Conservation (phyloP, 2,329 filamentous ascomycete genomes). For the Neurospora sp. region DNA sequence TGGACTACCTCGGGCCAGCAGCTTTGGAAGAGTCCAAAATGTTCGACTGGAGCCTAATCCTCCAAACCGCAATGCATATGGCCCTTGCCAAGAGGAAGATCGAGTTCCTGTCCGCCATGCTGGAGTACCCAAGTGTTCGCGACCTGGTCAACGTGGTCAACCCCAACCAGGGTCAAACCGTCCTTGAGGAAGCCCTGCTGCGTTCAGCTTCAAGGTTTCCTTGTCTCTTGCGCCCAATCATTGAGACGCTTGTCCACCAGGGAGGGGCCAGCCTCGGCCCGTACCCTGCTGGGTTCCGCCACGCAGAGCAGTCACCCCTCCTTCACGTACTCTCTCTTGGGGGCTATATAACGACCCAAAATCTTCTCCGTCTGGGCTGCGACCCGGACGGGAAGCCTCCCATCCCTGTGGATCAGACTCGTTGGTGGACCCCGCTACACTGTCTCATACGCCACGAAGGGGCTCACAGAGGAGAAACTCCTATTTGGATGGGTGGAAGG, state of each 20-base stretch:
- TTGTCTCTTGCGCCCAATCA: background rate
- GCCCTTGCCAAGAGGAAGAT: background rate
- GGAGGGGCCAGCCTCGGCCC: background rate
- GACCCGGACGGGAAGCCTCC: background rate
- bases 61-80: background rate
- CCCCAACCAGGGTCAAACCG: background rate
- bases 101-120: background rate
- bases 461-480: background rate
- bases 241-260: background rate
- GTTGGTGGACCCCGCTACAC: background rate
- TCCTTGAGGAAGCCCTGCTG: background rate
- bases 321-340: background rate
- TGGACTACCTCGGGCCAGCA: background rate
- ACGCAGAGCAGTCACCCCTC: background rate
- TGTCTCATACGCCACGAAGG: background rate
- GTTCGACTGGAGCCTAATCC: background rate
- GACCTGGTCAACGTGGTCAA: background rate
- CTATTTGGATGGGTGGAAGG: background rate
- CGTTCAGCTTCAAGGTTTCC: background rate
- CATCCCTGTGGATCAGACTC: background rate
- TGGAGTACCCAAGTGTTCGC: background rate
- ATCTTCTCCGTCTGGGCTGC: background rate
- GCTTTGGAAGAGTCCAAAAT: background rate
- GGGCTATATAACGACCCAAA: background rate
- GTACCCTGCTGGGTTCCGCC: background rate